These are phyloP conservation scores for Mycena citricolor DNA, from an alignment of 1,284 basidiomycete species.

Conservation along the genomic window DNA sequence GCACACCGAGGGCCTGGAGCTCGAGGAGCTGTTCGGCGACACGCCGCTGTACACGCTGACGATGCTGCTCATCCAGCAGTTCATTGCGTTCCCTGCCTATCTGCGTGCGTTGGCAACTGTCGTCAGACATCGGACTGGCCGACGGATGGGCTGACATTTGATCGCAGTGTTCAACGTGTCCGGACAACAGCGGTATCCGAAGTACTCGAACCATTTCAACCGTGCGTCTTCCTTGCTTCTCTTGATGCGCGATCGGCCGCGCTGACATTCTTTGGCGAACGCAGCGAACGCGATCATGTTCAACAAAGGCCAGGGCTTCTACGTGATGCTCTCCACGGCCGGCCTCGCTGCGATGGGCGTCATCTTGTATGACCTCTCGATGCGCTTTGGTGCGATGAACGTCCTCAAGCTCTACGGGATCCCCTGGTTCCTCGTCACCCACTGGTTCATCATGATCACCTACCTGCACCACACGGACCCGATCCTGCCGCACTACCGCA, in stretches of 20 bases:
- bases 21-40: conserved; percentile 54
- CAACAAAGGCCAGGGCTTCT: conserved; percentile 47
- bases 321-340: conserved; percentile 53
- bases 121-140: too few relatives aligned
- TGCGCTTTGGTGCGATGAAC: conserved; percentile 31
- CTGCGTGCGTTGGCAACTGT: conserved; percentile 40
- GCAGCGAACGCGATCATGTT: conserved; percentile 55
- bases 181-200: conserved; percentile 65
- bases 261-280: neutral
- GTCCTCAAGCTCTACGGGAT: conserved; percentile 56
- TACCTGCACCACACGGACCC: conserved; percentile 42
- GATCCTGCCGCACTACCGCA: conserved; percentile 52
- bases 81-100: conserved; percentile 74
- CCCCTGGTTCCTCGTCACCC: conserved; percentile 54
- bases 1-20: conserved; percentile 25
- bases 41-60: conserved; percentile 57
- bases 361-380: conserved; percentile 34
- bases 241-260: neutral
- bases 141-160: neutral
- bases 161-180: conserved; percentile 58
- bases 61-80: conserved; percentile 58
- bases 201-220: conserved; percentile 60
- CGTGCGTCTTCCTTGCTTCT: conserved; percentile 35
- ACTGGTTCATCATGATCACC: conserved; percentile 44
- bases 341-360: conserved; percentile 50